A percentile compares a stretch with the other conserved stretches of the same genome.
Conservation (phyloP, 2,329 filamentous ascomycete species). For the Bipolaris cookei region DNA sequence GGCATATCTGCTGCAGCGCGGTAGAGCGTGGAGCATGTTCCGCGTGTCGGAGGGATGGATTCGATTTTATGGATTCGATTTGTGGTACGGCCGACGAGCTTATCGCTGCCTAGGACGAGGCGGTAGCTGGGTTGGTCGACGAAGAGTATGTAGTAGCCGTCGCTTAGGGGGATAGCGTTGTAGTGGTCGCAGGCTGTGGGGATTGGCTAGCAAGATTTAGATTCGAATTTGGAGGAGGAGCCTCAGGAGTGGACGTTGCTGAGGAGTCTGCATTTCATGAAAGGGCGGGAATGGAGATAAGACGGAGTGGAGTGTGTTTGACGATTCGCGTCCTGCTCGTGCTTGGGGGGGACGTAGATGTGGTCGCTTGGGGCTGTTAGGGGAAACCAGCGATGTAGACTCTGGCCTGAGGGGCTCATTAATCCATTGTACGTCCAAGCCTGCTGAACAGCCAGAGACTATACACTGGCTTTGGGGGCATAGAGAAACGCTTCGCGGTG, state of each 20-base stretch:
- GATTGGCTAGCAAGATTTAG: conserved; percentile 7
- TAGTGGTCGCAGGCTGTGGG: conserved; percentile 61
- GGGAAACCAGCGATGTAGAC: conserved; percentile 63
- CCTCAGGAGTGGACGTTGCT: conserved; percentile 25
- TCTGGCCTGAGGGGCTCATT: conserved; percentile 57
- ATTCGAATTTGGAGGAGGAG: conserved; percentile 34
- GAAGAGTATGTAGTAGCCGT: conserved; percentile 70
- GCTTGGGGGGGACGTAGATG: conserved; percentile 67
- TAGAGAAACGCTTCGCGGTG: conserved; percentile 69
- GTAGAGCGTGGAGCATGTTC: too few relatives aligned
- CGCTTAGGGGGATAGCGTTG: conserved; percentile 67
- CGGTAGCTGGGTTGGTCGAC: conserved; percentile 64
- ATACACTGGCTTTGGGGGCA: conserved; percentile 69
- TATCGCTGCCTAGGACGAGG: conserved; percentile 67
- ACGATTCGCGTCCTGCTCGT: conserved; percentile 58
- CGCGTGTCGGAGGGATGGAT: conserved; percentile 59
- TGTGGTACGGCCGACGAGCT: conserved; percentile 62
- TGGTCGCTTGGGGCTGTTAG: conserved; percentile 61
- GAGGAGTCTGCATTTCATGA: conserved; percentile 33
- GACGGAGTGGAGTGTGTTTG: conserved; percentile 63
- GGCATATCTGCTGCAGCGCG: conserved; percentile 62
- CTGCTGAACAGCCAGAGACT: conserved; percentile 68
- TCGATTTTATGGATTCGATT: conserved; percentile 66
- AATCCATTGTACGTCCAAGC: conserved; percentile 69
- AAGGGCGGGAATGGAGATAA: conserved; percentile 64